These are phyloP conservation scores for Lyophyllum atratum DNA, from an alignment of 768 basidiomycete genomes.

Conservation along the genomic window DNA sequence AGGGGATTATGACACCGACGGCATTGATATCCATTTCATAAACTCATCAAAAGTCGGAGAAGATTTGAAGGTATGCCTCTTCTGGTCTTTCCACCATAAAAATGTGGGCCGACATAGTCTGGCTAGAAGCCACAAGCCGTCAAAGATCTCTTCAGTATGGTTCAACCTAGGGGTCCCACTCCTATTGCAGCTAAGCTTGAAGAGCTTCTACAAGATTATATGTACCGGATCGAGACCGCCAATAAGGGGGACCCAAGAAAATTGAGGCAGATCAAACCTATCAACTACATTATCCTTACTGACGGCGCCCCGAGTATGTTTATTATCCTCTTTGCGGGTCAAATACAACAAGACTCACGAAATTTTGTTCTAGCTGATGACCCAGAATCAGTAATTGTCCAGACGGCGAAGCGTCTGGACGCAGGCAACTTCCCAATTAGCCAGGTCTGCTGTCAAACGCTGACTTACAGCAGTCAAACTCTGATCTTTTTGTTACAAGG, in stretches of 20 bases:
- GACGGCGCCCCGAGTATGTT: conserved; percentile 62
- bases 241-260: conserved; percentile 18
- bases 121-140: conserved; percentile 40
- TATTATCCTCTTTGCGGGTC: neutral
- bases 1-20: conserved; percentile 52
- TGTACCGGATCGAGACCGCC: conserved; percentile 30
- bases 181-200: conserved; percentile 42
- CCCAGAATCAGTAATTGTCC: conserved; percentile 48
- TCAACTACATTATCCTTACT: conserved; percentile 63
- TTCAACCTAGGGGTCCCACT: conserved; percentile 45
- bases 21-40: conserved; percentile 65
- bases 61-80: conserved; percentile 39
- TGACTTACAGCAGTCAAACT: neutral
- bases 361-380: conserved; percentile 45
- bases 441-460: conserved; percentile 40
- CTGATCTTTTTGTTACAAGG: conserved; percentile 30
- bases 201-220: conserved; percentile 29
- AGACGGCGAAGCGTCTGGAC: conserved; percentile 52
- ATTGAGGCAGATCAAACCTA: conserved; percentile 45
- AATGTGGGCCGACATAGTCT: neutral
- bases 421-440: conserved; percentile 48
- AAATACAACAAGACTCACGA: neutral
- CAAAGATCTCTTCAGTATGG: conserved; percentile 41
- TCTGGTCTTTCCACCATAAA: neutral
- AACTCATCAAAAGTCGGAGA: conserved; percentile 37